phyloP scores from a whole-genome alignment of 352 stramenopile genomes.

The Phytophthora vignae region DNA sequence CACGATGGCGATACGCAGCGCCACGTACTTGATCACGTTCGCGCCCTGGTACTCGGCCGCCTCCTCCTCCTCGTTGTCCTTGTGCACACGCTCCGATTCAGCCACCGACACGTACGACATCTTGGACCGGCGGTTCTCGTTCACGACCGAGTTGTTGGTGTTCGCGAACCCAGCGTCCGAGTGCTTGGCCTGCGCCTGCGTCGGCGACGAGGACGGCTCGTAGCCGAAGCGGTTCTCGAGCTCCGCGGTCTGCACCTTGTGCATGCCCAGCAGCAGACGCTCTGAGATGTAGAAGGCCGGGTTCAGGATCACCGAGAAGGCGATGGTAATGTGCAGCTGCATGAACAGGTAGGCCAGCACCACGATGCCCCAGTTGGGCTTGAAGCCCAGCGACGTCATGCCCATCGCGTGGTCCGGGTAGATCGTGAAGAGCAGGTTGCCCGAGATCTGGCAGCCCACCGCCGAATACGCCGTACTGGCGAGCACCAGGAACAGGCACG shows the following conservation, averaged over 20 bases:
- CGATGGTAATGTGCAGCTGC: constrained; percentile 65
- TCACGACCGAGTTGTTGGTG: constrained; percentile 15
- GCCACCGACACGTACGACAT: constrained; percentile 58
- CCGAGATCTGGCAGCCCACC: constrained; percentile 70
- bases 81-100: constrained; percentile 47
- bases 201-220: constrained; percentile 20
- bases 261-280: constrained; percentile 57
- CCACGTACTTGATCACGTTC: constrained; percentile 46
- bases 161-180: constrained; percentile 29
- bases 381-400: constrained; percentile 50
- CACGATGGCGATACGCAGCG: constrained; percentile 41
- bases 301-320: constrained; percentile 55
- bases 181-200: constrained; percentile 18
- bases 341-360: constrained; percentile 66
- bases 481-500: constrained; percentile 58
- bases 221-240: constrained; percentile 37
- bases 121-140: constrained; percentile 40
- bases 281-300: constrained; percentile 57
- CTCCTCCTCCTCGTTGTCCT: constrained; percentile 40
- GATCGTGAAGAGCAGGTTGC: constrained; percentile 77
- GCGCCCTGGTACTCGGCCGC: constrained; percentile 40
- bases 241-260: constrained; percentile 42
- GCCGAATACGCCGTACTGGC: constrained; percentile 56
- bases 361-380: constrained; percentile 47
- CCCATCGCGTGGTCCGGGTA: constrained; percentile 45